phyloP scores from a whole-genome alignment of 306 rosid species.

The Malus sylvestris region DNA sequence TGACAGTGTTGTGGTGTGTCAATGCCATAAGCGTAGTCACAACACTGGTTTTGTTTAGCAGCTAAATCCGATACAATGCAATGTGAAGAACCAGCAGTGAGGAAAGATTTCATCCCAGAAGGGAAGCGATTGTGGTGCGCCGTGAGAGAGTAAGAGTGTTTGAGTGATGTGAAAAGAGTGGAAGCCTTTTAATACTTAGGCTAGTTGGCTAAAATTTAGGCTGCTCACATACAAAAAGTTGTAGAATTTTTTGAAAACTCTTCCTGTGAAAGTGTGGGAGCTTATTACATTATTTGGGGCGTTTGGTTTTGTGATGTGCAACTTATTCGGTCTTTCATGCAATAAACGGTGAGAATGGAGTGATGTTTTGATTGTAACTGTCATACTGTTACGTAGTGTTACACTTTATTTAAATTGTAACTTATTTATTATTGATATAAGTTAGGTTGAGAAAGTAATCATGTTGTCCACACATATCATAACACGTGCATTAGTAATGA shows the following conservation, averaged over 20 bases:
- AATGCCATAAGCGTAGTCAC: constrained; percentile 78
- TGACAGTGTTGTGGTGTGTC: constrained; percentile 49
- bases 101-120: constrained; percentile 2
- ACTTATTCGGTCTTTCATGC: neutral
- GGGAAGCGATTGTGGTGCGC: constrained; percentile 9
- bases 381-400: no score
- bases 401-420: no score
- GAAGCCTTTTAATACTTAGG: neutral
- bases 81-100: constrained; percentile 15
- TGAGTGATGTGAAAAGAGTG: neutral
- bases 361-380: neutral
- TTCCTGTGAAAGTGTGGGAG: neutral
- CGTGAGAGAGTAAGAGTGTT: neutral
- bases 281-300: neutral
- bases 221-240: neutral
- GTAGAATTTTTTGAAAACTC: neutral
- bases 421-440: no score
- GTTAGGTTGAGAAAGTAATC: no score
- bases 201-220: neutral
- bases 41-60: constrained; percentile 46
- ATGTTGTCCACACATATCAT: no score
- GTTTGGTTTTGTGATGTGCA: neutral
- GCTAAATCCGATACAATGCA: constrained; percentile 18
- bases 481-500: no score
- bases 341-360: no score